Evolutionary conservation across 768 basidiomycete species (phyloP).

Genomic region (Lactarius sp.): DNA sequence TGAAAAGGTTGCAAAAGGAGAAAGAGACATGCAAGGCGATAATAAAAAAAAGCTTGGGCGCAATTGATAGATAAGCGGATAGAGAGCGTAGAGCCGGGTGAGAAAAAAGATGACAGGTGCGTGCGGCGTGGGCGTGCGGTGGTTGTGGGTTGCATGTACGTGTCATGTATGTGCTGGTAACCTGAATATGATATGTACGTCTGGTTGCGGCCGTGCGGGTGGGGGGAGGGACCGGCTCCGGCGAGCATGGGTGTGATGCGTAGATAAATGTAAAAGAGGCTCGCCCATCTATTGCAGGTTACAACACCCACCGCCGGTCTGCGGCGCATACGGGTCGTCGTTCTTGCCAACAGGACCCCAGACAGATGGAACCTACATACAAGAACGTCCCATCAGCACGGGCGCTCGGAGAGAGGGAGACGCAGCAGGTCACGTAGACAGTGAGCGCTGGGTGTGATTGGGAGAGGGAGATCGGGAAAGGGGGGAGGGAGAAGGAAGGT

Average conservation of each 20-base stretch:
- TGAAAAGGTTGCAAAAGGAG: background rate
- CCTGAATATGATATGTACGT: constrained; percentile 1
- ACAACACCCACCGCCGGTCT: constrained; percentile 21
- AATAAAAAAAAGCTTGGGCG: constrained; percentile 11
- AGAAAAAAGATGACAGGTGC: background rate
- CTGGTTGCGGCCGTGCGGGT: background rate
- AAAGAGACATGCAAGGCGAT: constrained; percentile 2
- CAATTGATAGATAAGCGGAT: constrained; percentile 18
- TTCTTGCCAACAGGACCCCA: constrained; percentile 94
- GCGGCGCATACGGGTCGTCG: constrained; percentile 89
- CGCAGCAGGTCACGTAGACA: background rate
- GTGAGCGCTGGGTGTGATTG: background rate
- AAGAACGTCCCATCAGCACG: constrained; percentile 22
- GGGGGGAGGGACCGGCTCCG: background rate
- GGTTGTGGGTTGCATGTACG: constrained; percentile 11
- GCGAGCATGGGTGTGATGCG: background rate
- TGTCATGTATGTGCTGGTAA: constrained; percentile 16
- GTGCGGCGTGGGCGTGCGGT: constrained; percentile 13
- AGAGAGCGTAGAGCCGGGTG: background rate
- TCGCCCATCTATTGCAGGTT: constrained; percentile 15
- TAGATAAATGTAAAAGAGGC: background rate
- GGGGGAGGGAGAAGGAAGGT: too few relatives aligned
- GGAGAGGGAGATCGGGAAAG: background rate
- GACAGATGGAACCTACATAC: constrained; percentile 77
- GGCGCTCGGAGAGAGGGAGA: background rate